phyloP scores from a whole-genome alignment of 306 rosid species.

The Astragalus membranaceus region DNA sequence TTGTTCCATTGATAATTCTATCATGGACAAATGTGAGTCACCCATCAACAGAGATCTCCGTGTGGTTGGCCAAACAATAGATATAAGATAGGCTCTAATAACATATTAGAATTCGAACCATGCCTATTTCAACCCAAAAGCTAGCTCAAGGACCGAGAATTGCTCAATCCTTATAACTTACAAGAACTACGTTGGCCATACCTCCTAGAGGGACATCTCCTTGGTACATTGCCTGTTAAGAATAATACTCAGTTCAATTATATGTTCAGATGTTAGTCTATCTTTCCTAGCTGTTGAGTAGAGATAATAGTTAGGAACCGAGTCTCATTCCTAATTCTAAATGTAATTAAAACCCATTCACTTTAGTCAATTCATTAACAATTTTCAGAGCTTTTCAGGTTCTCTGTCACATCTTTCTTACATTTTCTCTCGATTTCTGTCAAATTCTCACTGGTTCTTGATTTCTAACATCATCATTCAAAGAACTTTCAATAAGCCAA shows the following conservation, averaged over 20 bases:
- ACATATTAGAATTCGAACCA: too few relatives aligned
- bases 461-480: background rate
- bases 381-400: background rate
- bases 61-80: too few relatives aligned
- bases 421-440: background rate
- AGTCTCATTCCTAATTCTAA: background rate
- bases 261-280: background rate
- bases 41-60: too few relatives aligned
- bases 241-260: background rate
- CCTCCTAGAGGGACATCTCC: too few relatives aligned
- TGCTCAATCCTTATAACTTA: too few relatives aligned
- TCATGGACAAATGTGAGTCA: too few relatives aligned
- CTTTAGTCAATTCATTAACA: background rate
- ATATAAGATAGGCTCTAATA: too few relatives aligned
- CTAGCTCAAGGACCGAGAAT: too few relatives aligned
- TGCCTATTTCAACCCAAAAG: too few relatives aligned
- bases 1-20: too few relatives aligned
- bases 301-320: background rate
- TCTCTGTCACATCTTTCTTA: background rate
- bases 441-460: background rate
- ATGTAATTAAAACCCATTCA: background rate
- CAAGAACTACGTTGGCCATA: too few relatives aligned
- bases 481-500: background rate
- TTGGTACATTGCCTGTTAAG: too few relatives aligned
- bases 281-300: background rate